phyloP scores from a whole-genome alignment of 805 yeast genomes.

The Teunomyces panamensis region DNA sequence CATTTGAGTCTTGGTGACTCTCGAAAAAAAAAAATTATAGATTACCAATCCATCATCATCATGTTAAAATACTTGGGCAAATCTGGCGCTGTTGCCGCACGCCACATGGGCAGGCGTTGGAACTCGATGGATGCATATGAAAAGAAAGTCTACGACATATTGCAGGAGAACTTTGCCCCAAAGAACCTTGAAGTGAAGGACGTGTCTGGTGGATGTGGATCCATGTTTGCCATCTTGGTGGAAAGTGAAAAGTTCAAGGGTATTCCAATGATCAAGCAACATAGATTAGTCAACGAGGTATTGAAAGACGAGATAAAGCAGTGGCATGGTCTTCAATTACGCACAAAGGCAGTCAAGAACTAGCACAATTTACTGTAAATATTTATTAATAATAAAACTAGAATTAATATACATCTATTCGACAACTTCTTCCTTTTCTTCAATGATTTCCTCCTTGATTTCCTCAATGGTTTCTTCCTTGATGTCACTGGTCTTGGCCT shows the following conservation, averaged over 20 bases:
- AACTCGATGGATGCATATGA: constrained; percentile 57
- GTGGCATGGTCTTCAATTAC: constrained; percentile 94
- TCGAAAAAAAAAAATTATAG: neutral
- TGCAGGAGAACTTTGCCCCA: constrained; percentile 60
- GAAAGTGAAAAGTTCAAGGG: constrained; percentile 77
- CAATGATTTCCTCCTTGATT: constrained; percentile 69
- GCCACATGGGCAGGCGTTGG: neutral
- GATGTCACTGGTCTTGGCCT: constrained; percentile 47
- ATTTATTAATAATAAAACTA: neutral
- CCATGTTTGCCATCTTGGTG: constrained; percentile 89
- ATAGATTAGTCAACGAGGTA: constrained; percentile 77
- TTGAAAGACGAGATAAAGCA: constrained; percentile 79
- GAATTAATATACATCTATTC: constrained; percentile 29
- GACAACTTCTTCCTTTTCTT: constrained; percentile 37
- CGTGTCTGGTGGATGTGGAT: constrained; percentile 93
- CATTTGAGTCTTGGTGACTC: neutral
- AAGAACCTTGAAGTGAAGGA: constrained; percentile 65
- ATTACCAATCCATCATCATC: neutral
- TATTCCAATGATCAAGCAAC: constrained; percentile 83
- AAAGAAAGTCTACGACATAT: constrained; percentile 53
- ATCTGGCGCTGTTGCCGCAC: neutral
- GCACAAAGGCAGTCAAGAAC: constrained; percentile 54
- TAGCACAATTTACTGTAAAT: neutral
- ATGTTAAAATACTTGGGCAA: neutral
- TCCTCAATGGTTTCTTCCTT: constrained; percentile 65